Percentiles rank a stretch among this genome's conserved stretches.
These are phyloP conservation scores for Agastache rugosa DNA, from an alignment of 257 asterid species.

Conservation along the genomic window DNA sequence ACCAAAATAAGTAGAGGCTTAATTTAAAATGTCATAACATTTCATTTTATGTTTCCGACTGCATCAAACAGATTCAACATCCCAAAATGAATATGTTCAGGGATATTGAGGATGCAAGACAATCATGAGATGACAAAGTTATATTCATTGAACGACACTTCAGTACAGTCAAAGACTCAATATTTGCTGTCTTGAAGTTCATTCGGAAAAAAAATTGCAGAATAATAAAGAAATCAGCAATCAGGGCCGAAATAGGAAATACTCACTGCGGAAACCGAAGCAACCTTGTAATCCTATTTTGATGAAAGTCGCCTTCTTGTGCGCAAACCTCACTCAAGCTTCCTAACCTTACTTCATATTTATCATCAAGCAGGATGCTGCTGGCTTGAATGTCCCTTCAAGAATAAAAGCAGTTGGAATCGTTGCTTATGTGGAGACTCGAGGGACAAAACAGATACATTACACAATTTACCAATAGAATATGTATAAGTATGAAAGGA, in stretches of 20 bases:
- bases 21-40: not conserved
- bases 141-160: not conserved
- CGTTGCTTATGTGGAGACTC: conserved; percentile 25
- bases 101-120: not conserved
- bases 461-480: not conserved
- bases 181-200: not conserved
- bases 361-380: conserved; percentile 90
- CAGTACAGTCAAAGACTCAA: not conserved
- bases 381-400: conserved; percentile 89
- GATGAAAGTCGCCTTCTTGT: conserved; percentile 73
- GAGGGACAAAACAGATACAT: conserved; percentile 8
- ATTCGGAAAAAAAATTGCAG: not conserved
- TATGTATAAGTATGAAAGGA: not conserved
- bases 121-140: conserved; percentile 1
- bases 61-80: not conserved
- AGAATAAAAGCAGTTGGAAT: conserved; percentile 23
- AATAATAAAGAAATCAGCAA: not conserved
- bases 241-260: conserved; percentile 12
- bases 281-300: conserved; percentile 66
- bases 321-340: conserved; percentile 78
- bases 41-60: not conserved
- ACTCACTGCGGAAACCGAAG: conserved; percentile 79
- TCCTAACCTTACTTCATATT: conserved; percentile 86
- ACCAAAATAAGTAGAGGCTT: not conserved
- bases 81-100: not conserved